Evolutionary conservation across 371 early-diverging fungal species (phyloP).

Genomic region (Syncephalastrum contaminatum): DNA sequence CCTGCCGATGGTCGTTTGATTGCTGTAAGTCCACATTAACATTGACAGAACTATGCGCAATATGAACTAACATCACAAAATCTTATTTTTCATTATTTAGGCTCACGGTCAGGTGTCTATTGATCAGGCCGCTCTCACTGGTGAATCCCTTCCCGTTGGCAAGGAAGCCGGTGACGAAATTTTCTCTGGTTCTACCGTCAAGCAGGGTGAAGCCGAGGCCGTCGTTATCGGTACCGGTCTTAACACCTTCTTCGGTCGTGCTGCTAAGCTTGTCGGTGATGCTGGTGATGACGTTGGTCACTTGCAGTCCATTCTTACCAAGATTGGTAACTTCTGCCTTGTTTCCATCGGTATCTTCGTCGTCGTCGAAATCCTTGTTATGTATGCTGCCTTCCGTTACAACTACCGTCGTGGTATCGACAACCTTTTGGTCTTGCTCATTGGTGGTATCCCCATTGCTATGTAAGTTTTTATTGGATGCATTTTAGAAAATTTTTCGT

Average conservation of each 20-base stretch:
- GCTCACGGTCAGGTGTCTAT: conserved; percentile 50
- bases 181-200: conserved; percentile 77
- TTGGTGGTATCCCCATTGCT: conserved; percentile 74
- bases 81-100: conserved; percentile 11
- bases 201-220: conserved; percentile 86
- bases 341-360: conserved; percentile 66
- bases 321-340: conserved; percentile 85
- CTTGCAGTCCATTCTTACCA: conserved; percentile 79
- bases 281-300: conserved; percentile 80
- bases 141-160: conserved; percentile 71
- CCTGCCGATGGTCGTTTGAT: conserved; percentile 69
- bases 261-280: conserved; percentile 74
- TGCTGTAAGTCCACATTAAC: conserved; percentile 23
- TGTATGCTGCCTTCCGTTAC: conserved; percentile 74
- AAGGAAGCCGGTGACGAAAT: conserved; percentile 69
- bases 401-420: conserved; percentile 65
- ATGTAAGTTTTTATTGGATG: conserved; percentile 33
- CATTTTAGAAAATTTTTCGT: background rate
- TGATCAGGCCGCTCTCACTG: conserved; percentile 82
- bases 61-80: background rate
- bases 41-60: background rate
- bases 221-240: conserved; percentile 79
- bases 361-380: conserved; percentile 73
- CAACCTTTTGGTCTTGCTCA: conserved; percentile 67
- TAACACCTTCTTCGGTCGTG: conserved; percentile 85